Evolutionary conservation across 1,284 basidiomycete species (phyloP).

Genomic region (Trichosporon asahii): DNA sequence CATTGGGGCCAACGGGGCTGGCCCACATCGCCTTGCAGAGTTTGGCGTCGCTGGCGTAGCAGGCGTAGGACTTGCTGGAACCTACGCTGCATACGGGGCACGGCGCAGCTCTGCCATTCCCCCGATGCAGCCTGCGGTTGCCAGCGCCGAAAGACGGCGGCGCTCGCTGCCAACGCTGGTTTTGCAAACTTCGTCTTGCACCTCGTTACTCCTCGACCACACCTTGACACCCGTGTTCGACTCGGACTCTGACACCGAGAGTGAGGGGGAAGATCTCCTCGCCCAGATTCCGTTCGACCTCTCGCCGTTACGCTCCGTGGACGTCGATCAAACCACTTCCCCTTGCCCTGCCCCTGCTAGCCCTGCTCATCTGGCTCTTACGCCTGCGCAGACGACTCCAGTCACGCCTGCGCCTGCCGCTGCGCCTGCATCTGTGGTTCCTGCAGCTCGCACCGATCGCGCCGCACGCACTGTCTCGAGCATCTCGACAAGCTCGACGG

Average conservation of each 20-base stretch:
- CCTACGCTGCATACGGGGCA: too few species aligned
- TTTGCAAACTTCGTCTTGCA: slow-evolving; percentile 7
- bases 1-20: too few species aligned
- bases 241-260: background rate
- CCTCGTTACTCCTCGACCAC: background rate
- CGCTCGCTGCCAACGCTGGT: background rate
- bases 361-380: too few species aligned
- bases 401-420: background rate
- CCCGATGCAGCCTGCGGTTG: background rate
- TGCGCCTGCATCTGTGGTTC: background rate
- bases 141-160: background rate
- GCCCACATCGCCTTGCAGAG: too few species aligned
- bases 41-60: background rate
- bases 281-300: background rate
- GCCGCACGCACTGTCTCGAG: background rate
- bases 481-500: background rate
- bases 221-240: background rate
- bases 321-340: background rate
- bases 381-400: too few species aligned
- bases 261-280: background rate
- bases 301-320: background rate
- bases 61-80: background rate
- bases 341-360: background rate
- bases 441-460: background rate
- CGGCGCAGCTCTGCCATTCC: background rate